A percentile compares a stretch with the other conserved stretches of the same genome.
Conservation (phyloP, 257 asterid genomes). For the Eucommia ulmoides region DNA sequence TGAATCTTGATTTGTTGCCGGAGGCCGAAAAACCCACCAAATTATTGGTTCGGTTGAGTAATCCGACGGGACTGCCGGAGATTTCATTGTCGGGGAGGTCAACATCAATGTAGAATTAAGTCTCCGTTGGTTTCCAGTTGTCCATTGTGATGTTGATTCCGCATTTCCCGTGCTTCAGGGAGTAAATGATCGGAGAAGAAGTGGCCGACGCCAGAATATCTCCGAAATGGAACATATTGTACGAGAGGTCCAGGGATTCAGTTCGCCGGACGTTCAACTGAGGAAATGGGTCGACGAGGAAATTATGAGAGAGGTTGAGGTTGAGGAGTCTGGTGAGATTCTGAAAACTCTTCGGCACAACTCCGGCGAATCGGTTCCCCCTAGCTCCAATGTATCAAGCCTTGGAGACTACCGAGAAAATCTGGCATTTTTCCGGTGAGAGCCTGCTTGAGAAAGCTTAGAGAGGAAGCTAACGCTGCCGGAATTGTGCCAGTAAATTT, state of each 20-base stretch:
- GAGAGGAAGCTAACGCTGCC: slow-evolving; percentile 21
- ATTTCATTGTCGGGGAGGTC: slow-evolving; percentile 74
- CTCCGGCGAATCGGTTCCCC: slow-evolving; percentile 52
- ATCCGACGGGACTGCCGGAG: slow-evolving; percentile 54
- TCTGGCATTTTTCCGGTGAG: slow-evolving; percentile 58
- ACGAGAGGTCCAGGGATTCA: slow-evolving; percentile 66
- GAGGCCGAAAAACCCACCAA: slow-evolving; percentile 70
- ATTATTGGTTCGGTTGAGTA: slow-evolving; percentile 55
- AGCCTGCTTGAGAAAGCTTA: slow-evolving; percentile 44
- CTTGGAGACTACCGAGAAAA: slow-evolving; percentile 42
- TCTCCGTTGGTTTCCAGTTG: slow-evolving; percentile 52
- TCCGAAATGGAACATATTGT: slow-evolving; percentile 55
- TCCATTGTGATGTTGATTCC: slow-evolving; percentile 68
- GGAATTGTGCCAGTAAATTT: slow-evolving; percentile 56
- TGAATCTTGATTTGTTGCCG: slow-evolving; percentile 48
- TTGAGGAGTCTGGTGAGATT: slow-evolving; percentile 81
- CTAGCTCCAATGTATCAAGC: slow-evolving; percentile 65
- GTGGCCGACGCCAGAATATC: slow-evolving; percentile 69
- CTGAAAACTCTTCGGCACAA: slow-evolving; percentile 50
- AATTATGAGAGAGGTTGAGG: slow-evolving; percentile 63
- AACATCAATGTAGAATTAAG: slow-evolving; percentile 63
- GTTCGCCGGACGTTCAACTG: slow-evolving; percentile 49
- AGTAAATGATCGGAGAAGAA: slow-evolving; percentile 50
- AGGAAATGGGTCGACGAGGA: slow-evolving; percentile 71
- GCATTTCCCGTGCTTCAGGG: slow-evolving; percentile 69